These are phyloP conservation scores for Pulveroboletus sp. DNA, from an alignment of 768 basidiomycete species.

Conservation along the genomic window DNA sequence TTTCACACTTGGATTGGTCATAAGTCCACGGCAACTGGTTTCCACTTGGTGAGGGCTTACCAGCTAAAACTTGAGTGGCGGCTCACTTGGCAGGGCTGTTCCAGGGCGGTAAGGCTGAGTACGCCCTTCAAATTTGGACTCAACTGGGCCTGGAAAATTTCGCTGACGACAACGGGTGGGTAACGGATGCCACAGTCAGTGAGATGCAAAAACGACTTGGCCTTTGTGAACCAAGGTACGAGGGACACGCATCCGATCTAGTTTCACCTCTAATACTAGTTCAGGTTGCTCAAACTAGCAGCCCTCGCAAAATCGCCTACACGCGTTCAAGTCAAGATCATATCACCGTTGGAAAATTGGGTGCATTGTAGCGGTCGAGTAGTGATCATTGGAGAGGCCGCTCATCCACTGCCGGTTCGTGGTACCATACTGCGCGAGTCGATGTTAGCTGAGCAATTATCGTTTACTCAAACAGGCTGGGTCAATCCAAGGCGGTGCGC, in stretches of 20 bases:
- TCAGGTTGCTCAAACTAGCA: conserved; percentile 38
- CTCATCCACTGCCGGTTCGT: conserved; percentile 53
- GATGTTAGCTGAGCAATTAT: no score
- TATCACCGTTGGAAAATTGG: conserved; percentile 43
- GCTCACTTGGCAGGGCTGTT: conserved; percentile 8
- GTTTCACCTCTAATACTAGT: neutral
- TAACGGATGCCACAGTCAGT: conserved; percentile 29
- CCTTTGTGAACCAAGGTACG: conserved; percentile 38
- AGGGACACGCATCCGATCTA: neutral
- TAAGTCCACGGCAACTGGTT: conserved; percentile 20
- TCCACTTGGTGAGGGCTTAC: conserved; percentile 18
- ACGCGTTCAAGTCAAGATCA: conserved; percentile 38
- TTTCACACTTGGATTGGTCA: conserved; percentile 20
- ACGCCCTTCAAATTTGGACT: conserved; percentile 26
- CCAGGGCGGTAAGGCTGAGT: conserved; percentile 39
- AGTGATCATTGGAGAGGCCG: conserved; percentile 58
- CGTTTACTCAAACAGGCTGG: conserved; percentile 40
- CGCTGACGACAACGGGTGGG: conserved; percentile 33
- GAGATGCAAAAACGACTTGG: conserved; percentile 30
- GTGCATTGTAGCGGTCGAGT: conserved; percentile 46
- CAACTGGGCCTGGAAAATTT: conserved; percentile 25
- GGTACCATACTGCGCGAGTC: neutral
- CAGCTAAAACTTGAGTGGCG: neutral
- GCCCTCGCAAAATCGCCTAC: conserved; percentile 32
- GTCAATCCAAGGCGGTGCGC: conserved; percentile 46